Evolutionary conservation across 2,329 filamentous ascomycete genomes (phyloP).

Genomic region (Fusarium agapanthi): DNA sequence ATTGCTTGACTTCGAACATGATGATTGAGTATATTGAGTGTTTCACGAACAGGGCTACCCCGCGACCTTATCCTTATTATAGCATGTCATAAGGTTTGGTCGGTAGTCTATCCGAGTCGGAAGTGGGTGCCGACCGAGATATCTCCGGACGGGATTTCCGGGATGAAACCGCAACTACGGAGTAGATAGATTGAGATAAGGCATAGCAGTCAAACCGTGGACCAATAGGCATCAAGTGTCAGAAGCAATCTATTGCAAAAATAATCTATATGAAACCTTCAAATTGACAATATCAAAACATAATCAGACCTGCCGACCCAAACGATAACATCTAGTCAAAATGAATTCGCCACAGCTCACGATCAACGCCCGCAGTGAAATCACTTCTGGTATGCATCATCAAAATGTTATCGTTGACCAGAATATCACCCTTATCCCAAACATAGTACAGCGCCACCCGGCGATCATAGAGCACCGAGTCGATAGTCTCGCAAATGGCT

Average conservation of each 20-base stretch:
- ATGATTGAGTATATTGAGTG: not conserved
- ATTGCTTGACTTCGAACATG: constrained; percentile 45
- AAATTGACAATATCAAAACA: not conserved
- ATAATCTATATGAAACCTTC: not conserved
- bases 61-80: not conserved
- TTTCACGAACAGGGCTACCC: not conserved
- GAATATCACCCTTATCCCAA: constrained; percentile 64
- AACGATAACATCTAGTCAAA: constrained; percentile 46
- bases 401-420: constrained; percentile 61
- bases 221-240: too few relatives aligned
- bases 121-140: not conserved
- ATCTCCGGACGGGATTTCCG: not conserved
- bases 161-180: not conserved
- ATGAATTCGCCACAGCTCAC: constrained; percentile 62
- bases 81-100: not conserved
- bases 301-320: not conserved
- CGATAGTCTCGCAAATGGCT: constrained; percentile 51
- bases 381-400: constrained; percentile 60
- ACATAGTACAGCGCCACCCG: constrained; percentile 59
- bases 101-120: constrained; percentile 23
- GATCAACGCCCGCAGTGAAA: constrained; percentile 53
- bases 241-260: not conserved
- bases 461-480: constrained; percentile 57
- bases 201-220: accelerated
- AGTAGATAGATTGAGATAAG: not conserved